These are phyloP conservation scores for Fusarium sp. DNA, from an alignment of 2,329 filamentous ascomycete genomes.

Conservation along the genomic window DNA sequence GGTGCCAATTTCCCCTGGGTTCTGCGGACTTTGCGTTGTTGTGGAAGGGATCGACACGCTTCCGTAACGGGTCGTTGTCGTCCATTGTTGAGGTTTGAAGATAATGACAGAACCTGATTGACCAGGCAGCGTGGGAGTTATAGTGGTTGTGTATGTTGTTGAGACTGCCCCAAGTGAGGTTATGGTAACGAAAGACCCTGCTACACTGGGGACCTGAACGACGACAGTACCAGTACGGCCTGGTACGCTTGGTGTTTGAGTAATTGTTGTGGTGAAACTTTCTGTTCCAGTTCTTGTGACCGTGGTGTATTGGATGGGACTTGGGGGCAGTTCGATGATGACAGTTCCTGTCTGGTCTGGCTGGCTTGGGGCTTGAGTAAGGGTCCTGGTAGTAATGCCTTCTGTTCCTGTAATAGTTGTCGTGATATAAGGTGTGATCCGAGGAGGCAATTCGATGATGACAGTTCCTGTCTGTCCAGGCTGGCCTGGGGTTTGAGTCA, in stretches of 20 bases:
- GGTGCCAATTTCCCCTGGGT: background rate
- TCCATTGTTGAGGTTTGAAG: background rate
- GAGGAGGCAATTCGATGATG: background rate
- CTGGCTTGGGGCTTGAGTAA: background rate
- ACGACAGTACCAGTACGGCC: slow-evolving; percentile 5
- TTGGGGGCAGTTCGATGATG: background rate
- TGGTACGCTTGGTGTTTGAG: background rate
- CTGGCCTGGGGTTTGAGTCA: background rate
- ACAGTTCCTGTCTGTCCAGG: background rate
- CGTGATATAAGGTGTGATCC: background rate
- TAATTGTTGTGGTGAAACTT: background rate
- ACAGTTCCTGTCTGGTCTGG: background rate
- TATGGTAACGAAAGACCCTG: slow-evolving; percentile 2
- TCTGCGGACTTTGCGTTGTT: background rate
- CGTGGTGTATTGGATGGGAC: background rate
- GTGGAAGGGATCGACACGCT: background rate
- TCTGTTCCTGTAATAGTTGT: background rate
- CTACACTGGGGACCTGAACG: background rate
- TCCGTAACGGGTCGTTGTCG: slow-evolving; percentile 9
- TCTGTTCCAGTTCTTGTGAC: background rate
- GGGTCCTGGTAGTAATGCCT: background rate
- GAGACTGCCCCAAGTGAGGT: background rate
- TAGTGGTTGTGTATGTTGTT: background rate
- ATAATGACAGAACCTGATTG: background rate
- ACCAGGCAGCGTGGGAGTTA: background rate